Evolutionary conservation across 352 stramenopile genomes (phyloP).

Genomic region (Pythium coloratum): DNA sequence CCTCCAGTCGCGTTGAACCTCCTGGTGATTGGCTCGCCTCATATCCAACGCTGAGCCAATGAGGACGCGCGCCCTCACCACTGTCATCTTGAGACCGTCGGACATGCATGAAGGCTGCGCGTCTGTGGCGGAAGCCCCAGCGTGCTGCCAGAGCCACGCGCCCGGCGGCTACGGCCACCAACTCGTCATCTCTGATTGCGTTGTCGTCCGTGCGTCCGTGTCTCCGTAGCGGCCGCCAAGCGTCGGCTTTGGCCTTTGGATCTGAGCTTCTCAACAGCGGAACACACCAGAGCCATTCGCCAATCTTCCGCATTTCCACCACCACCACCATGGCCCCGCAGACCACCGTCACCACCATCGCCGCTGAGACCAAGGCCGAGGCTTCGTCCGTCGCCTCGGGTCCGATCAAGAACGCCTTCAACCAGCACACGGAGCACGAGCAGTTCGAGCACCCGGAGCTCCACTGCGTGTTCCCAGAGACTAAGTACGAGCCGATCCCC

Average conservation of each 20-base stretch:
- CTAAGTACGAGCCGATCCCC: not conserved
- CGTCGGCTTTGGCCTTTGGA: not conserved
- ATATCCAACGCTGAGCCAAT: not conserved
- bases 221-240: not conserved
- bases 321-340: constrained; percentile 11
- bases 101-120: not conserved
- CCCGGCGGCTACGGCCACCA: not conserved
- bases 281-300: not conserved
- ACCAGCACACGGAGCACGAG: not conserved
- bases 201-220: not conserved
- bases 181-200: not conserved
- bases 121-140: not conserved
- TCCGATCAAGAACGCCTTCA: not conserved
- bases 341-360: not conserved
- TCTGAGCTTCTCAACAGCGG: not conserved
- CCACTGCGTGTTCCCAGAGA: constrained; percentile 4
- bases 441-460: constrained; percentile 1
- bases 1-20: not conserved
- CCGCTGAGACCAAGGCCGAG: not conserved
- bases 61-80: not conserved
- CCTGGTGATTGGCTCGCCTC: not conserved
- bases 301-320: constrained; percentile 3
- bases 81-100: not conserved
- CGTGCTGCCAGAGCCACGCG: not conserved
- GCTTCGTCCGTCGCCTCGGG: not conserved